Percentiles rank a stretch among this genome's conserved stretches.
These are phyloP conservation scores for Suillus sp. DNA, from an alignment of 768 basidiomycete species.

Conservation along the genomic window DNA sequence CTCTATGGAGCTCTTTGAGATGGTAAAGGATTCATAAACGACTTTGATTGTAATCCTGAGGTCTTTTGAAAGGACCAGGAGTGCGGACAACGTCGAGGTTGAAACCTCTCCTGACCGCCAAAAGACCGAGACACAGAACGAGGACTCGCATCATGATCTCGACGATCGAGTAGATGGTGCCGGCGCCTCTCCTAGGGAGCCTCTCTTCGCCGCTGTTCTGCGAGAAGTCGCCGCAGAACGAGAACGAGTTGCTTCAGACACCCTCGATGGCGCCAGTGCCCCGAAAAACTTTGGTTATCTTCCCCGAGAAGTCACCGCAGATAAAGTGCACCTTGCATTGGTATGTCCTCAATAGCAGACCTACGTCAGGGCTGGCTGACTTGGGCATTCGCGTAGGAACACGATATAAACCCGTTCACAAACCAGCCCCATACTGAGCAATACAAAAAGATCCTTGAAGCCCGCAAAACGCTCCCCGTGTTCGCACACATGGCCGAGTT, in stretches of 20 bases:
- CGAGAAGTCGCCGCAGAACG: constrained; percentile 66
- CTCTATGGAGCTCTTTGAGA: background rate
- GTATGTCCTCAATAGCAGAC: constrained; percentile 42
- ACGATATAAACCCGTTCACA: constrained; percentile 88
- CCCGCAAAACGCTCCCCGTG: constrained; percentile 88
- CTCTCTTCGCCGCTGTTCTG: constrained; percentile 73
- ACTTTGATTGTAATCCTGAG: background rate
- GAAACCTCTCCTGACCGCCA: background rate
- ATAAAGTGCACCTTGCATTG: constrained; percentile 69
- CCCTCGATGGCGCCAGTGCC: constrained; percentile 15
- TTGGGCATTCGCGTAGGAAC: constrained; percentile 48
- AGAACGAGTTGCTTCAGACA: constrained; percentile 29
- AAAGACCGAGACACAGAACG: constrained; percentile 16
- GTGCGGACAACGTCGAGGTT: background rate
- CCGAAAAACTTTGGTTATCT: constrained; percentile 66
- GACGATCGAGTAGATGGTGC: constrained; percentile 37
- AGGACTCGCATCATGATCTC: constrained; percentile 53
- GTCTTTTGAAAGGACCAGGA: background rate
- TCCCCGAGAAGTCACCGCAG: constrained; percentile 65
- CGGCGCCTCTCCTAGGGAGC: constrained; percentile 45
- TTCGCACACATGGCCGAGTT: constrained; percentile 93
- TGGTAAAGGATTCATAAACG: background rate
- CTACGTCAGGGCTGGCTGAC: background rate
- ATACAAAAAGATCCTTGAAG: constrained; percentile 85
- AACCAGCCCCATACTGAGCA: constrained; percentile 71